Percentiles rank a stretch among this genome's conserved stretches.
Conservation (phyloP, 257 asterid species). For the Nicotiana benthamiana region DNA sequence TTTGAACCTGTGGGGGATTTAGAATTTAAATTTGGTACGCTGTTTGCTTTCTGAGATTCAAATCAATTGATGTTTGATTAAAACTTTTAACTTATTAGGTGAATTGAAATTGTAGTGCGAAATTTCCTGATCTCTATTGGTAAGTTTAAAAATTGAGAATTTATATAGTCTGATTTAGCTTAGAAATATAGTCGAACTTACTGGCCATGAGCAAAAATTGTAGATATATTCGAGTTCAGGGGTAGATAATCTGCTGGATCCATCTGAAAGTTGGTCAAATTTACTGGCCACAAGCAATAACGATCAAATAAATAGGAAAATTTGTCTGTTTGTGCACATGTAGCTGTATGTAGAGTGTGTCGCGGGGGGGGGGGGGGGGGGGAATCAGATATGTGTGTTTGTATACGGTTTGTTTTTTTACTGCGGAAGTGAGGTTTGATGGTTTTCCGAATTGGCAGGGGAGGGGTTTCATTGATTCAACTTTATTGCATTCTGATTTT, state of each 20-base stretch:
- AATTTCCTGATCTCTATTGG: neutral
- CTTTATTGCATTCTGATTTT: neutral
- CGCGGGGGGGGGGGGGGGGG: too few species aligned
- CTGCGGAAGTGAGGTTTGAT: neutral
- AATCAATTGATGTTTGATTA: neutral
- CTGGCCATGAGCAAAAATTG: neutral
- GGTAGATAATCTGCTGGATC: neutral
- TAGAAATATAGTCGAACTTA: too few species aligned
- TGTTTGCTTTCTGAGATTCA: neutral
- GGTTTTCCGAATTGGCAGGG: neutral
- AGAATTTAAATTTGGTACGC: neutral
- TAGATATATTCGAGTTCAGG: neutral
- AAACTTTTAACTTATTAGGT: neutral
- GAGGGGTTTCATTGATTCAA: neutral
- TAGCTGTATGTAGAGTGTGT: neutral
- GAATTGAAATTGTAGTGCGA: neutral
- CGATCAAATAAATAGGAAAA: neutral
- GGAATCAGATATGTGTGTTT: neutral
- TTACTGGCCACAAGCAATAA: neutral
- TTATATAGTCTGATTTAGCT: neutral
- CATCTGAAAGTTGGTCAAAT: neutral
- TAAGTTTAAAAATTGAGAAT: neutral
- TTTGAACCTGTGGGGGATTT: neutral
- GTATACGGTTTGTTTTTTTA: neutral
- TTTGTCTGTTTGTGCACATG: neutral